Evolutionary conservation across 371 early-diverging fungal genomes (phyloP), one percentile per base, ranked within the genome.

Genomic region (Haplosporangium sp.): DNA sequence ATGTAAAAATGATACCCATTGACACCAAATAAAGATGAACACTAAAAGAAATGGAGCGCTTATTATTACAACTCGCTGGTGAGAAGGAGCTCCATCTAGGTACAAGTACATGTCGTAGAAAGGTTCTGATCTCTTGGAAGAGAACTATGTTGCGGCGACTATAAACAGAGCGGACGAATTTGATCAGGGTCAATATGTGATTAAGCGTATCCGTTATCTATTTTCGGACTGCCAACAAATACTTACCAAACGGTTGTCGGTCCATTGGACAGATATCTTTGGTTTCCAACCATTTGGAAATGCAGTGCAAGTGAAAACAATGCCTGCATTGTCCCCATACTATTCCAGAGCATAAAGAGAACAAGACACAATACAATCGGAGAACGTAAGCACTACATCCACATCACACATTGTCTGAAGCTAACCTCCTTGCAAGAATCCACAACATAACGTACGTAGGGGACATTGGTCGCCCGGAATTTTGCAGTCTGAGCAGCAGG

Each of bases 221-320:
- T 29, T 29, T 29, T 4, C 29, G 4, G 4, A 29, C 29, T 37
- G 5, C 13, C n/a, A 10, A 43, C 0, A n/a, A 2, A 38, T 21
- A 45, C 41, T 64, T 67, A 79, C 79, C 79, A 38, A 72, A 79
- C 1, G 69, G 72, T n/a, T 61, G 72, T 48, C 79, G 59, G 56
- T 79, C 79, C 72, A 79, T 59, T 5, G 79, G 79, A 60, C 79
- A 79, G n/a, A 64, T 60, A 29, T 68, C 64, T n/a, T 79, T 72
- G 42, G 73, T 54, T 47, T 68, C 69, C 20, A 79, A 58, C 79
- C 79, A 79, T 23, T 79, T 72, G n/a, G 59, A 40, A 23, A 79
- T 79, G 46, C 79, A 79, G 41, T 79, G 79, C 50, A 79, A 47
- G 40, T 79, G 79, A 40, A 79, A 79, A 54, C 64, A 61, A 43